Base-by-base conservation (phyloP, 163 green algal genomes). In the Scenedesmus sp. region DNA sequence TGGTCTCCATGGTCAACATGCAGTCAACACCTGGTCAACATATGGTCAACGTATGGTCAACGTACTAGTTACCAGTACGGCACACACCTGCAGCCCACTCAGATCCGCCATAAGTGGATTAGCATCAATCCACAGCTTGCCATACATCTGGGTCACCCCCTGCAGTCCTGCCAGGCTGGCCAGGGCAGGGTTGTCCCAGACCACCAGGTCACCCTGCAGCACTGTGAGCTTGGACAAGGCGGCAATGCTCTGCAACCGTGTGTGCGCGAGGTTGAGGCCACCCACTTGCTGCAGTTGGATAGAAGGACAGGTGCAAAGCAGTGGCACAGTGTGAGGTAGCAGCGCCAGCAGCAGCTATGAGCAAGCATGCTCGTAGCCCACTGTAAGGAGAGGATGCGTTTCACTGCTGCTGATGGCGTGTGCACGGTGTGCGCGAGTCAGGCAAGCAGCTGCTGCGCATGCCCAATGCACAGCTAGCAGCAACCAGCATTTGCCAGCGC, bases 221-320 rank as follows among this genome's bases (percentile, higher is more conserved):
- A 74, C 23, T 3, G n/a, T 57, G 23, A 93, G 90, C 34, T 54
- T 4, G 2, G 54, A 52, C 46, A 93, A 60, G 56, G 56, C 83
- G 13, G 52, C 56, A 8, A 93, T 81, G 70, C 46, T 73, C 20
- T 54, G 7, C 6, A 93, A 56, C 52, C 18, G 34, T 7, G 74
- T 93, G 70, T 90, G 73, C 4, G 90, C 90, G 23, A 93, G 79
- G 70, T 85, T 87, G 7, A 93, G 70, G 26, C 34, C 70, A 5
- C 70, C 90, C 18, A 93, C 84, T 56, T 26, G 46, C 90, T 93
- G 84, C 67, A 84, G 67, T n/a, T 12, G 2, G 3, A 34, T 52
- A 2, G 34, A 2, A 46, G 4, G 55, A 56, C 10, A 57, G 7
- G n/a, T 73, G n/a, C 3, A 74, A 74, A 88, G 7, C 20, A 77